These are phyloP conservation scores for Eutrema heterophyllum DNA, from an alignment of 345 rosid genomes.

Conservation along the genomic window DNA sequence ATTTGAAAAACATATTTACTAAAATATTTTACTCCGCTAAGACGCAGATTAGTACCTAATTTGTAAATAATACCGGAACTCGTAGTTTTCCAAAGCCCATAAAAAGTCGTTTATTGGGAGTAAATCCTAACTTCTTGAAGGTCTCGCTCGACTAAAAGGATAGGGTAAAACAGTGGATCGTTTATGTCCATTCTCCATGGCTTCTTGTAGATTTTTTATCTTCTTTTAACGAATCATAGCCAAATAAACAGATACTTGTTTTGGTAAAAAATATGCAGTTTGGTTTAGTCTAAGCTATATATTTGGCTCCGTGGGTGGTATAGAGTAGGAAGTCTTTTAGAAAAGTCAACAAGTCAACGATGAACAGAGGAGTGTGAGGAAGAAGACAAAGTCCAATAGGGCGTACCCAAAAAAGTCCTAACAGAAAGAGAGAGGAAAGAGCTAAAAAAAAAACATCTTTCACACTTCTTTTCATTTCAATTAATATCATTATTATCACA, in stretches of 20 bases:
- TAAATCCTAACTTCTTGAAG: not conserved
- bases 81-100: too few relatives aligned
- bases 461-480: not conserved
- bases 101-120: too few relatives aligned
- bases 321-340: not conserved
- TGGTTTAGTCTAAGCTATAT: not conserved
- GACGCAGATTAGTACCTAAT: too few relatives aligned
- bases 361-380: constrained; percentile 2
- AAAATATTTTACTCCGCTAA: too few relatives aligned
- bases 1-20: too few relatives aligned
- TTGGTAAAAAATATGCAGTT: not conserved
- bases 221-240: not conserved
- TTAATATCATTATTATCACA: not conserved
- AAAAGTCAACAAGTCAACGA: constrained; percentile 30
- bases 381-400: constrained; percentile 26
- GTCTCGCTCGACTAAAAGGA: not conserved
- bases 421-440: constrained; percentile 13
- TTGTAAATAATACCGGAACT: too few relatives aligned
- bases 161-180: not conserved
- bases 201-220: not conserved
- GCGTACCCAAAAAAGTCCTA: constrained; percentile 3
- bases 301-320: not conserved
- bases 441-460: not conserved
- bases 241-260: not conserved
- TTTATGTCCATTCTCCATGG: not conserved